Conservation (phyloP, 306 rosid species). For the Arachis hypogaea region DNA sequence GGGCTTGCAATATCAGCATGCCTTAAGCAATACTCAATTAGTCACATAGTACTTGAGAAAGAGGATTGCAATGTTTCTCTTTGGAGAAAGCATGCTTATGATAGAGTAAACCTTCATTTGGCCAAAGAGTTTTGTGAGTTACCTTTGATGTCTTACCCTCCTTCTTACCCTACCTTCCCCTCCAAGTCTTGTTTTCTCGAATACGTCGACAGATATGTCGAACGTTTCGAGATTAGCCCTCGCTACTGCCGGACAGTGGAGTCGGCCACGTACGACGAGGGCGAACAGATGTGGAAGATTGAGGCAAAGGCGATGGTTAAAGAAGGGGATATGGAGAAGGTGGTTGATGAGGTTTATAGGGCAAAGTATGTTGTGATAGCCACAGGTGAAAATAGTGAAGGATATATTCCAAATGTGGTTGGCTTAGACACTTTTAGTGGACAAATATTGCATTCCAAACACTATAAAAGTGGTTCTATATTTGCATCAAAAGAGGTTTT, state of each 20-base stretch:
- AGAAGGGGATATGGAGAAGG: not conserved
- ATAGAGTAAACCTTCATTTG: conserved; percentile 48
- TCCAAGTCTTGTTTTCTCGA: conserved; percentile 38
- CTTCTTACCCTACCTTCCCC: conserved; percentile 34
- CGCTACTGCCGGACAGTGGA: conserved; percentile 40
- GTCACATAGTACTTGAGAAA: conserved; percentile 49
- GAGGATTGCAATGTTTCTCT: conserved; percentile 58
- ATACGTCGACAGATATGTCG: conserved; percentile 45
- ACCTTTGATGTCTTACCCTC: conserved; percentile 42
- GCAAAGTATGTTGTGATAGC: conserved; percentile 50
- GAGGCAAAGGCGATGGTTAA: conserved; percentile 1
- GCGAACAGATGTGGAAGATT: conserved; percentile 38
- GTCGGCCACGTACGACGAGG: conserved; percentile 17
- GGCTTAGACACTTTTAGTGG: conserved; percentile 53
- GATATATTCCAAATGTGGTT: conserved; percentile 34
- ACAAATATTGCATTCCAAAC: conserved; percentile 46
- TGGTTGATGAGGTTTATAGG: conserved; percentile 16
- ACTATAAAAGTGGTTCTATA: conserved; percentile 48
- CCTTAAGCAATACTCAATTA: conserved; percentile 35
- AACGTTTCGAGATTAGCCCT: conserved; percentile 42
- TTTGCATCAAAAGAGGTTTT: conserved; percentile 48
- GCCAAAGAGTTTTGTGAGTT: conserved; percentile 49
- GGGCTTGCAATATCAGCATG: conserved; percentile 57
- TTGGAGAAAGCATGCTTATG: conserved; percentile 58
- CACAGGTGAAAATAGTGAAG: conserved; percentile 45